Conservation (phyloP, 768 basidiomycete species). For the Psilocybe tampanensis region DNA sequence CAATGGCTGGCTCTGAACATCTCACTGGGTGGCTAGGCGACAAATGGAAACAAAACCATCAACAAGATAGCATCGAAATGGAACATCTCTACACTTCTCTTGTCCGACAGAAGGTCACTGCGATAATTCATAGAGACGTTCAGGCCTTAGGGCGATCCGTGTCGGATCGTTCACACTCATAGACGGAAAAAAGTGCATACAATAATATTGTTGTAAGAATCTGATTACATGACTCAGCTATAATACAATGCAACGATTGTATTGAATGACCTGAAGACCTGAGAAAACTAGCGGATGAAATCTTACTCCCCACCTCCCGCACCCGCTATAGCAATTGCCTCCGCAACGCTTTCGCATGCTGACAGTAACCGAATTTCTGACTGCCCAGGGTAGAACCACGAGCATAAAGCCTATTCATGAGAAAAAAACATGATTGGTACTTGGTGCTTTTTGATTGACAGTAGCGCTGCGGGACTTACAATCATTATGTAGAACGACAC, state of each 20-base stretch:
- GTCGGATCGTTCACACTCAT: conserved; percentile 33
- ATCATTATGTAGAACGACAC: conserved; percentile 71
- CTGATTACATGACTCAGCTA: background rate
- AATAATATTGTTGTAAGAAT: background rate
- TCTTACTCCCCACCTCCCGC: conserved; percentile 1
- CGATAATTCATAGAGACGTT: conserved; percentile 52
- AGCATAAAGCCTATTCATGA: conserved; percentile 52
- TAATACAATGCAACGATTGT: background rate
- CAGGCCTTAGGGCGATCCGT: conserved; percentile 54
- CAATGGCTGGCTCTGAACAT: conserved; percentile 13
- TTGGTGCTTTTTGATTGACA: background rate
- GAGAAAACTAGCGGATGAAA: background rate
- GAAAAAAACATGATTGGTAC: background rate
- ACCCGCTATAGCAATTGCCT: conserved; percentile 33
- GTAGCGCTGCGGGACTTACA: conserved; percentile 32
- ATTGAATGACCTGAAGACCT: background rate
- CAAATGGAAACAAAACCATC: background rate
- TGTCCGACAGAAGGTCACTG: conserved; percentile 57
- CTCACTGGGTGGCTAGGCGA: conserved; percentile 26
- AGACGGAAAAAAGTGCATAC: background rate
- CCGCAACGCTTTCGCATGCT: conserved; percentile 40
- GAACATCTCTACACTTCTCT: conserved; percentile 7
- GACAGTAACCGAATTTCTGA: conserved; percentile 46
- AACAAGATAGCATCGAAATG: background rate
- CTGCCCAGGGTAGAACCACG: conserved; percentile 72